phyloP scores from a whole-genome alignment of 169 alveolate genomes.

The Babesia ovata region DNA sequence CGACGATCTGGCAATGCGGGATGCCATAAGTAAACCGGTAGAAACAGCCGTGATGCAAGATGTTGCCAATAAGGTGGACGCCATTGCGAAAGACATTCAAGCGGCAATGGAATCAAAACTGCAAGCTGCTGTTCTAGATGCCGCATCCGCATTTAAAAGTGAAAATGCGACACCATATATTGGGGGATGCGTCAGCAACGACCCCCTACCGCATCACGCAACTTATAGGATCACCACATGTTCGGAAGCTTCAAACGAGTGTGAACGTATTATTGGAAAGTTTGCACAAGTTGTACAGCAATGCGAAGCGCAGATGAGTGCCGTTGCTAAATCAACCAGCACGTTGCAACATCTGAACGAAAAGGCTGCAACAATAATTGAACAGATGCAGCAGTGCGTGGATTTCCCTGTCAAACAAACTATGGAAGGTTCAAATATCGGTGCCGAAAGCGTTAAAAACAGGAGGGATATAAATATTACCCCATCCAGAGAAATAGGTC shows the following conservation, averaged over 20 bases:
- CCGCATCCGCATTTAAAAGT: not conserved
- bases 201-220: not conserved
- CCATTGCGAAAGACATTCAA: not conserved
- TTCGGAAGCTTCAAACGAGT: slow-evolving; percentile 9
- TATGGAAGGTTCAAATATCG: not conserved
- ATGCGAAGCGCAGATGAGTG: not conserved
- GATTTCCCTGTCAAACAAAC: not conserved
- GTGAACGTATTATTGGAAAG: not conserved
- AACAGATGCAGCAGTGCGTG: slow-evolving; percentile 2
- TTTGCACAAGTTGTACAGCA: not conserved
- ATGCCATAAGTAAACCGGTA: not conserved
- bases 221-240: not conserved
- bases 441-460: not conserved
- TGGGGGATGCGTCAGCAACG: not conserved
- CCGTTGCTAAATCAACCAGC: not conserved
- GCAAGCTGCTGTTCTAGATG: not conserved
- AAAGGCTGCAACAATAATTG: not conserved
- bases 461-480: not conserved
- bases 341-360: slow-evolving; percentile 8
- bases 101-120: not conserved
- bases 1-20: not conserved
- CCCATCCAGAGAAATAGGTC: not conserved
- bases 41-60: not conserved
- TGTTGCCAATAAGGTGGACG: not conserved
- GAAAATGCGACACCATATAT: not conserved